A percentile compares a stretch with the other conserved stretches of the same genome.
Conservation (phyloP, 495 filamentous ascomycete species). For the Penicillium arizonense region DNA sequence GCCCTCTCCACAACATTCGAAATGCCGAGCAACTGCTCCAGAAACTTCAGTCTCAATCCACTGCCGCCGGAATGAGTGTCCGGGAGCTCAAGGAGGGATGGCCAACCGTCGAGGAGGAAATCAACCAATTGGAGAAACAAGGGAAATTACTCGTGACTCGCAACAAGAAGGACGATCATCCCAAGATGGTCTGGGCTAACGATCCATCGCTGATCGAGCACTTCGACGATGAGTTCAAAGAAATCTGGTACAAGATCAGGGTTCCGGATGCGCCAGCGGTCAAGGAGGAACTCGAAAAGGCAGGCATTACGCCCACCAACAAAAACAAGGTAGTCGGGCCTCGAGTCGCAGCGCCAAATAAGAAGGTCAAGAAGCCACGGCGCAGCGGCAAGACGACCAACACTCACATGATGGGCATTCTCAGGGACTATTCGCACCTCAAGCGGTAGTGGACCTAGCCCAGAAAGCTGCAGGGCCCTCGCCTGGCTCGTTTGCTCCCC, state of each 20-base stretch:
- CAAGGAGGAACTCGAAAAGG: conserved; percentile 67
- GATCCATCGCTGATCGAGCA: conserved; percentile 71
- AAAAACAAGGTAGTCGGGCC: conserved; percentile 64
- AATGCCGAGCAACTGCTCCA: conserved; percentile 70
- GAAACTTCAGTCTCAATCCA: conserved; percentile 75
- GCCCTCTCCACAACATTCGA: conserved; percentile 75
- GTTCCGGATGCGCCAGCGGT: conserved; percentile 74
- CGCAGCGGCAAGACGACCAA: conserved; percentile 86
- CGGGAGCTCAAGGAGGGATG: conserved; percentile 94
- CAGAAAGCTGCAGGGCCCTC: neutral
- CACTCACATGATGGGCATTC: conserved; percentile 83
- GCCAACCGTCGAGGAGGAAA: conserved; percentile 73
- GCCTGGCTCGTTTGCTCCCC: neutral
- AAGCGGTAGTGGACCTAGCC: conserved; percentile 36
- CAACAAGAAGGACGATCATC: conserved; percentile 88
- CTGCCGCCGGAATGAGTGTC: conserved; percentile 76
- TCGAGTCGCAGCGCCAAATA: conserved; percentile 53
- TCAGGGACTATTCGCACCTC: conserved; percentile 78
- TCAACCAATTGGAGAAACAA: conserved; percentile 73
- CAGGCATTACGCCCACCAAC: conserved; percentile 75
- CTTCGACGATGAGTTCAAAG: conserved; percentile 78
- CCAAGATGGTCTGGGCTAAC: conserved; percentile 85
- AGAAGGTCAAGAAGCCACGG: conserved; percentile 63
- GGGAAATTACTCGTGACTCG: conserved; percentile 80
- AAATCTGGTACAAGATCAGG: conserved; percentile 77